Base-by-base conservation (phyloP, 495 filamentous ascomycete genomes). In the Sporormia fimetaria region DNA sequence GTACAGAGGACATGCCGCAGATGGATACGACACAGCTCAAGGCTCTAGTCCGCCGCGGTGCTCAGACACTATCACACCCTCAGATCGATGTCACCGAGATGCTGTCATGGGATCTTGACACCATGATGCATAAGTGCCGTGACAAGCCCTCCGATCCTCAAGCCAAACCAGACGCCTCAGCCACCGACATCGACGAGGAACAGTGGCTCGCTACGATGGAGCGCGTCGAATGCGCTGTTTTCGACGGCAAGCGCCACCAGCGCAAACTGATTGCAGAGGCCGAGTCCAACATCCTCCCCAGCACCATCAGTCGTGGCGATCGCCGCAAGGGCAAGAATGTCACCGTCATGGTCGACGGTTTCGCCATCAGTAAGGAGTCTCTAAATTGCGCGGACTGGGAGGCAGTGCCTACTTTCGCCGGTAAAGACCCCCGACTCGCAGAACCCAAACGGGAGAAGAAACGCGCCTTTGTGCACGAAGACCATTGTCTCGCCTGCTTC, bases 131-230 rank as follows among this genome's bases (percentile, higher is more conserved):
- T 6, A 69, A 72, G 40, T 76, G 75, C 55, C 72, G 65, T 37
- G 72, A 75, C 43, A 67, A 67, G 39, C 63, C 67, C 0, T 51
- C 58, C 0, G 70, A 74, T 40, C 49, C 63, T 14, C 51, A 58
- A 15, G 53, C 57, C 3, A 51, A 65, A 30, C 44, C 51, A 4
- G 51, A 61, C 32, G 58, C 38, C 2, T 47, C 50, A 18, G n/a
- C 26, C 6, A 45, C 61, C 0, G 63, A 70, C 33, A 59, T 68
- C 14, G 73, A 72, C 15, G 75, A 80, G 44, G 58, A 62, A 31
- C 65, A 63, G 15, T 81, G 76, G 76, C 57, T 81, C 1, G 63
- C 65, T 0, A 60, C 67, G 23, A 69, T 75, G 48, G 77, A 80
- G 47, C 62, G 64, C 7, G 74, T 81, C 2, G 67, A 76, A 47